Base-by-base conservation (phyloP, 257 asterid genomes). In the Petunia axillaris region DNA sequence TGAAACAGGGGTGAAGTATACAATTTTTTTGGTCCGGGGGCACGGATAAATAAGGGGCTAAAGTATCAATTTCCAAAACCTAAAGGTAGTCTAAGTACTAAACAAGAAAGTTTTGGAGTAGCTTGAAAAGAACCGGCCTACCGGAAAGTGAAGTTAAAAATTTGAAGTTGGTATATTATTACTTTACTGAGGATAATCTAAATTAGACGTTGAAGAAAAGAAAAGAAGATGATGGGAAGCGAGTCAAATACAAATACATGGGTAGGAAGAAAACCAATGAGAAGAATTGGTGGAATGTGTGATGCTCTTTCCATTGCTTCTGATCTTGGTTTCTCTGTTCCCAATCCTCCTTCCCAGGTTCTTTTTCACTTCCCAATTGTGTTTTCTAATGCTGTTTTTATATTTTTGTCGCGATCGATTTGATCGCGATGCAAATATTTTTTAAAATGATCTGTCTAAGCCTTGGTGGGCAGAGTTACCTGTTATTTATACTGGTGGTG, bases 301-400 rank as follows among this genome's bases (percentile, higher is more conserved):
- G 99, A 95, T 87, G 97, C 99, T 40, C 97, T 93, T 75, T 91
- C 94, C 70, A 90, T 95, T 83, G 98, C 97, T 81, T 87, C 97
- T 64, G 97, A 95, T 83, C 93, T 95, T 40, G 98, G 99, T 1
- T 95, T 86, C 88, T 86, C 97, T 80, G 89, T 90, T 48, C 78
- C 89, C 14, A 89, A 92, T 75, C 89, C 91, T 35, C 97, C 92
- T 63, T 87, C 92, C 11, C 99, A 95, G 98, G 99, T 91, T 40
- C 43, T 38, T 68, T 25, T 13, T 38, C 8, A 38, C 78, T 74
- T 60, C 64, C 53, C n/a, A 41, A 8, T 2, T 76, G 39, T 8
- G 37, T 7, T 40, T 54, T 57, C 3, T 55, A 38, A 14, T 53
- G 39, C 80, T 76, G 53, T 6, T 13, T 38, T 74, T 75, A 2